phyloP scores from a whole-genome alignment of 2,329 filamentous ascomycete genomes.

The Plectosphaerella cucumerina region DNA sequence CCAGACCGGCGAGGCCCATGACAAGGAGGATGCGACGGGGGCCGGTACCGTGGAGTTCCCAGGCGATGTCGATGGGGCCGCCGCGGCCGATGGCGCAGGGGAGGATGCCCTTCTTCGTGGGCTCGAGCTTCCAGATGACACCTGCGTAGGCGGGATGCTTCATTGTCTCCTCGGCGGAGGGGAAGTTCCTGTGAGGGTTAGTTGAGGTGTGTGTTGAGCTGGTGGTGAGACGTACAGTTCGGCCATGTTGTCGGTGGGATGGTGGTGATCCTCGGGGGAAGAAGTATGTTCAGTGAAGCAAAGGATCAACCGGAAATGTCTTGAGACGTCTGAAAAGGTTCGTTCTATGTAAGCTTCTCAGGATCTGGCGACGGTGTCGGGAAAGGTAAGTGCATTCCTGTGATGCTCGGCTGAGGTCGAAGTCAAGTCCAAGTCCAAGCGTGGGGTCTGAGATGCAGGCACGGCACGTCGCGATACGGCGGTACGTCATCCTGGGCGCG shows the following conservation, averaged over 20 bases:
- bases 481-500: too few relatives aligned
- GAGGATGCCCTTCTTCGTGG: conserved; percentile 56
- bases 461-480: too few relatives aligned
- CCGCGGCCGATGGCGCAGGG: conserved; percentile 66
- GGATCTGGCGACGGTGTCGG: too few relatives aligned
- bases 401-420: too few relatives aligned
- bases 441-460: too few relatives aligned
- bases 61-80: conserved; percentile 71
- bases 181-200: conserved; percentile 16
- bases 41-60: conserved; percentile 76
- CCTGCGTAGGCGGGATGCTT: conserved; percentile 64
- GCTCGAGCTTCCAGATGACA: conserved; percentile 65
- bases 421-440: too few relatives aligned
- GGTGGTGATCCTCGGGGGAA: too few relatives aligned
- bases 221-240: not conserved
- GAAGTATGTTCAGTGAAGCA: too few relatives aligned
- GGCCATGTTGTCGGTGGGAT: not conserved
- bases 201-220: not conserved
- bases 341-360: too few relatives aligned
- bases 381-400: too few relatives aligned
- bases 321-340: too few relatives aligned
- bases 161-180: conserved; percentile 53
- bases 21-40: conserved; percentile 69
- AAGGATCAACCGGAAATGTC: too few relatives aligned
- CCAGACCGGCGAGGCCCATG: conserved; percentile 71